Evolutionary conservation across 352 stramenopile species (phyloP).

Genomic region (Phytophthora citrophthora): DNA sequence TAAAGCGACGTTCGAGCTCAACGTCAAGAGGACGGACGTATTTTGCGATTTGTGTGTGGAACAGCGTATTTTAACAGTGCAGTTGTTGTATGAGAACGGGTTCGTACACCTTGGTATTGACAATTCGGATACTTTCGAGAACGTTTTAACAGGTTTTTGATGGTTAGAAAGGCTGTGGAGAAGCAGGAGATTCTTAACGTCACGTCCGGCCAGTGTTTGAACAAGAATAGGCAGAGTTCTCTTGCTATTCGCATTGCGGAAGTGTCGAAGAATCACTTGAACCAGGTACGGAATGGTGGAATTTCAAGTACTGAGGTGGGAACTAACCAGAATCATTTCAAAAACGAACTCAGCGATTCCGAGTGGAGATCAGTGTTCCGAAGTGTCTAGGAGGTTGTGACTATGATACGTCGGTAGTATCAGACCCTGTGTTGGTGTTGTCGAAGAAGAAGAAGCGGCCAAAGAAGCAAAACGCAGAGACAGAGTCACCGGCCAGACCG

Average conservation of each 20-base stretch:
- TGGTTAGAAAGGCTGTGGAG: slow-evolving; percentile 66
- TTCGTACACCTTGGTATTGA: slow-evolving; percentile 5
- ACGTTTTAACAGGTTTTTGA: slow-evolving; percentile 5
- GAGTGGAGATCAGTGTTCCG: slow-evolving; percentile 58
- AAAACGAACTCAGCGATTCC: slow-evolving; percentile 35
- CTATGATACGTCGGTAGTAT: slow-evolving; percentile 40
- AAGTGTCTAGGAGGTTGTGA: slow-evolving; percentile 38
- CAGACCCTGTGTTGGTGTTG: slow-evolving; percentile 60
- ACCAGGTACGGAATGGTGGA: slow-evolving; percentile 50
- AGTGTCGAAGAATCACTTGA: slow-evolving; percentile 86
- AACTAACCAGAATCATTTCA: slow-evolving; percentile 2
- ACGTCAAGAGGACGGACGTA: slow-evolving; percentile 35
- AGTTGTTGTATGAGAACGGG: slow-evolving; percentile 79
- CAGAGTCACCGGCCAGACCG: slow-evolving; percentile 29
- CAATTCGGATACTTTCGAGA: background rate
- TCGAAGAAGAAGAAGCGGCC: slow-evolving; percentile 83
- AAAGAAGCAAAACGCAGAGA: slow-evolving; percentile 54
- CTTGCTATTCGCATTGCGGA: slow-evolving; percentile 77
- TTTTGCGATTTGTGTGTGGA: slow-evolving; percentile 54
- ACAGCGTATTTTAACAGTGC: slow-evolving; percentile 61
- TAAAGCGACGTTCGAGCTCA: slow-evolving; percentile 74
- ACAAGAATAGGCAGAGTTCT: slow-evolving; percentile 55
- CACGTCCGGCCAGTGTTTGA: slow-evolving; percentile 64
- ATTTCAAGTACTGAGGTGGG: background rate
- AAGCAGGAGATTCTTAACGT: slow-evolving; percentile 80